These are phyloP conservation scores for Chrysoporthe austroafricana DNA, from an alignment of 2,329 filamentous ascomycete genomes.

Conservation along the genomic window DNA sequence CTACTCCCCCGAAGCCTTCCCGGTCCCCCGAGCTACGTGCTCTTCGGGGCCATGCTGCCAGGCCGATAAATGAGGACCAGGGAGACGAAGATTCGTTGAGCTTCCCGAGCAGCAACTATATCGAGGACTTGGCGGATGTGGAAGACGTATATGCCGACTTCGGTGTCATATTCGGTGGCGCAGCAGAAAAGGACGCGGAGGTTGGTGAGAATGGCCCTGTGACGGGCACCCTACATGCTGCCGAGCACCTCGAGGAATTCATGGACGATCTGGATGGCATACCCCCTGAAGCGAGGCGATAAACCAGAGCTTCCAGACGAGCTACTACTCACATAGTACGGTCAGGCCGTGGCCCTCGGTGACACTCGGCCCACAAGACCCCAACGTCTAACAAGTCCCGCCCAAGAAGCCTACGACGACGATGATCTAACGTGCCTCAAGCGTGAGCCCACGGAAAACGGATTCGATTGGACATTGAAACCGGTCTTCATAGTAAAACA, in stretches of 20 bases:
- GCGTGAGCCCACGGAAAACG: neutral
- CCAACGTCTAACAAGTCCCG: neutral
- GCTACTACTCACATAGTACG: neutral
- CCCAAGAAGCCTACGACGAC: neutral
- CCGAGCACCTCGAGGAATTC: conserved; percentile 55
- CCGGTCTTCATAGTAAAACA: neutral
- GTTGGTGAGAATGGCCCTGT: neutral
- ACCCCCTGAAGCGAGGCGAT: conserved; percentile 45
- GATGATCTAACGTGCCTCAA: neutral
- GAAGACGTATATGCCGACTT: conserved; percentile 61
- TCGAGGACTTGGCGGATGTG: conserved; percentile 46
- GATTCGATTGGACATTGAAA: neutral
- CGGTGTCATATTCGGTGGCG: conserved; percentile 52
- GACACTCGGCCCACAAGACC: neutral
- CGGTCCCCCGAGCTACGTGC: conserved; percentile 41
- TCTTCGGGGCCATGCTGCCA: conserved; percentile 31
- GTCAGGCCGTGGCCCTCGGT: neutral
- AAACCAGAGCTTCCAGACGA: neutral
- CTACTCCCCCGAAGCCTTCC: conserved; percentile 33
- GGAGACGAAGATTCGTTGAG: conserved; percentile 52
- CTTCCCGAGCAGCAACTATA: conserved; percentile 52
- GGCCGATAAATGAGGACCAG: conserved; percentile 5
- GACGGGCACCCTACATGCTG: neutral
- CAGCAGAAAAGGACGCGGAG: conserved; percentile 40
- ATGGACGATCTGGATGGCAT: conserved; percentile 61